A percentile compares a stretch with the other conserved stretches of the same genome.
Conservation (phyloP, 2,329 filamentous ascomycete species). For the Trichoderma harzianum region DNA sequence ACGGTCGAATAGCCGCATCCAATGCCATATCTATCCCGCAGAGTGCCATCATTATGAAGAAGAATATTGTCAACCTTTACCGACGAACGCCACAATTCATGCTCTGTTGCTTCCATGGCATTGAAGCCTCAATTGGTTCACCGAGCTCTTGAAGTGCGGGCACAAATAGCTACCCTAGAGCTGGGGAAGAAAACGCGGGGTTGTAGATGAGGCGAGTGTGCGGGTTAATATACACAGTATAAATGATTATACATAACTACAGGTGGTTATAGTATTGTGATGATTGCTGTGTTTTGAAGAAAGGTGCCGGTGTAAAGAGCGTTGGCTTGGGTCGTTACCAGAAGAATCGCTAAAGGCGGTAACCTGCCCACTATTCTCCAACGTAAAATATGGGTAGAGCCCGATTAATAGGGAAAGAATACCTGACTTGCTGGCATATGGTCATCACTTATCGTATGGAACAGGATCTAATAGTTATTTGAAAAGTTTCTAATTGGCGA, state of each 20-base stretch:
- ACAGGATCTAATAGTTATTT: not conserved
- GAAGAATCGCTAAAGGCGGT: not conserved
- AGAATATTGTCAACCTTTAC: not conserved
- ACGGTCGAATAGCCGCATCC: not conserved
- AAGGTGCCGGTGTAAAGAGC: not conserved
- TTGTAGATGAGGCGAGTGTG: not conserved
- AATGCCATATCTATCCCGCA: not conserved
- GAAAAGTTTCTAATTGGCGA: not conserved
- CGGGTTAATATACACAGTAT: not conserved
- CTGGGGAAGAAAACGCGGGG: not conserved
- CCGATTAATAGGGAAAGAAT: not conserved
- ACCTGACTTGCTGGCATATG: not conserved
- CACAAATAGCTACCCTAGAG: not conserved
- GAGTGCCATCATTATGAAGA: not conserved
- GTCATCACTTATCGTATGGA: not conserved
- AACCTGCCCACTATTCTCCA: not conserved
- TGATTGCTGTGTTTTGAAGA: not conserved
- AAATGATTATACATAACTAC: not conserved
- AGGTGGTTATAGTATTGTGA: not conserved
- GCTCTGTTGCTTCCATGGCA: not conserved
- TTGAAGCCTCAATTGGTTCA: not conserved
- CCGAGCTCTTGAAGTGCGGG: not conserved
- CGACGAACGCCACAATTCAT: not conserved
- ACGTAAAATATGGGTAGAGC: not conserved
- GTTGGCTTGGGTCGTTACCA: not conserved